Evolutionary conservation across 2,329 filamentous ascomycete species (phyloP).

Genomic region (Trichoderma oligosporum): DNA sequence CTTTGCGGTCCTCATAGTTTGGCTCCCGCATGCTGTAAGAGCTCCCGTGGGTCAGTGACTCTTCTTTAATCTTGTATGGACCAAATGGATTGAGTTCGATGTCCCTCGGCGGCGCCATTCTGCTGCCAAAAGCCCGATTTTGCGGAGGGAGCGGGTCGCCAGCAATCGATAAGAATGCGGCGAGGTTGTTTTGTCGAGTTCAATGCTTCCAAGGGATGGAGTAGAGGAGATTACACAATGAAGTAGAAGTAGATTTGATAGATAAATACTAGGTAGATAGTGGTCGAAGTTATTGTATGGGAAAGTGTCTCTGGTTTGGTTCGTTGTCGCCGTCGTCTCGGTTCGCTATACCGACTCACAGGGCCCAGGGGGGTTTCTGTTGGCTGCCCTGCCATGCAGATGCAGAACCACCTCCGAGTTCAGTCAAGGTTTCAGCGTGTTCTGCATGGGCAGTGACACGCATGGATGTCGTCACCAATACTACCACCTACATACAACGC

Average conservation of each 20-base stretch:
- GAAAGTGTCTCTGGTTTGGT: not conserved
- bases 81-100: slow-evolving; percentile 57
- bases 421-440: not conserved
- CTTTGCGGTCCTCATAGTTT: slow-evolving; percentile 39
- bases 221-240: too few species aligned
- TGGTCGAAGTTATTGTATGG: not conserved
- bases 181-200: slow-evolving; percentile 1
- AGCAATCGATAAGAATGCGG: slow-evolving; percentile 8
- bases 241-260: too few species aligned
- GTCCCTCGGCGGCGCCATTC: slow-evolving; percentile 40
- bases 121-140: slow-evolving; percentile 14
- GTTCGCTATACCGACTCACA: slow-evolving; percentile 10
- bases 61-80: slow-evolving; percentile 56
- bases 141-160: slow-evolving; percentile 4
- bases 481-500: too few species aligned
- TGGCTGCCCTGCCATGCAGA: slow-evolving; percentile 7
- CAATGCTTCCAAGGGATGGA: not conserved
- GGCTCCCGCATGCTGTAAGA: slow-evolving; percentile 51
- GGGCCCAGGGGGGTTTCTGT: slow-evolving; percentile 1
- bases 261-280: too few species aligned
- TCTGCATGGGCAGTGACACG: slow-evolving; percentile 5
- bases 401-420: not conserved
- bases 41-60: slow-evolving; percentile 49
- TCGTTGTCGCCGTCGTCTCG: slow-evolving; percentile 1
- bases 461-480: slow-evolving; percentile 9